Conservation (phyloP, 2,329 filamentous ascomycete species). For the Diaporthe vexans region DNA sequence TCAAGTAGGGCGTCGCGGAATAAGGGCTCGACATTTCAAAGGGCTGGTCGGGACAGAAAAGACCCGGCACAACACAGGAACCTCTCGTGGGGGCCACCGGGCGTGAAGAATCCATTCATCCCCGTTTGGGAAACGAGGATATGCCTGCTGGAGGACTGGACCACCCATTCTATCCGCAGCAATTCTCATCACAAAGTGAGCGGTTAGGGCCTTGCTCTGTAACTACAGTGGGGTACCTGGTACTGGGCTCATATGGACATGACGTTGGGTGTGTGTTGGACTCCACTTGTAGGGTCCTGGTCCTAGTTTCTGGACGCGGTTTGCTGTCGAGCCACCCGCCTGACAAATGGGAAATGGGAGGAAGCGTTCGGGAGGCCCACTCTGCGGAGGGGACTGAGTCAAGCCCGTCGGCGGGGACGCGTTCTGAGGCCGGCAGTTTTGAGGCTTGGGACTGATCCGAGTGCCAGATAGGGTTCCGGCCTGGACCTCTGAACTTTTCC, state of each 20-base stretch:
- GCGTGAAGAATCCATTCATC: background rate
- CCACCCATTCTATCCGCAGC: constrained; percentile 21
- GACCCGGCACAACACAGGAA: too few relatives aligned
- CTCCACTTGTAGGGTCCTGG: constrained; percentile 13
- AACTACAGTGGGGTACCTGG: background rate
- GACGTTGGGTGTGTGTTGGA: background rate
- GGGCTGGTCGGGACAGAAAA: background rate
- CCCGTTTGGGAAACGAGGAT: constrained; percentile 15
- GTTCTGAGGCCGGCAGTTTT: background rate
- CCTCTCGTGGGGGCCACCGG: background rate
- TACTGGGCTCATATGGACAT: constrained; percentile 17
- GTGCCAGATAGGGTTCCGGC: background rate
- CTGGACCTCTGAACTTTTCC: background rate
- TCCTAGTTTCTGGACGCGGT: background rate
- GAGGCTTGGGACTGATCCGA: background rate
- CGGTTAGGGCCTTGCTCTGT: background rate
- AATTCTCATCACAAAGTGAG: background rate
- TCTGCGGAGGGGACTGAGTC: constrained; percentile 12
- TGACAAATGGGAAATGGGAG: constrained; percentile 6
- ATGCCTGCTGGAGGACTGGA: constrained; percentile 27
- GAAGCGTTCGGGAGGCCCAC: constrained; percentile 8
- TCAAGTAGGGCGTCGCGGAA: background rate
- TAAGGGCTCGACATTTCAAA: background rate
- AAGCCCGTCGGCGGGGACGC: background rate
- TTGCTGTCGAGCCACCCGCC: background rate